Evolutionary conservation across 495 filamentous ascomycete genomes (phyloP), one percentile per base, ranked within the genome.

Genomic region (Neurospora hispaniola): DNA sequence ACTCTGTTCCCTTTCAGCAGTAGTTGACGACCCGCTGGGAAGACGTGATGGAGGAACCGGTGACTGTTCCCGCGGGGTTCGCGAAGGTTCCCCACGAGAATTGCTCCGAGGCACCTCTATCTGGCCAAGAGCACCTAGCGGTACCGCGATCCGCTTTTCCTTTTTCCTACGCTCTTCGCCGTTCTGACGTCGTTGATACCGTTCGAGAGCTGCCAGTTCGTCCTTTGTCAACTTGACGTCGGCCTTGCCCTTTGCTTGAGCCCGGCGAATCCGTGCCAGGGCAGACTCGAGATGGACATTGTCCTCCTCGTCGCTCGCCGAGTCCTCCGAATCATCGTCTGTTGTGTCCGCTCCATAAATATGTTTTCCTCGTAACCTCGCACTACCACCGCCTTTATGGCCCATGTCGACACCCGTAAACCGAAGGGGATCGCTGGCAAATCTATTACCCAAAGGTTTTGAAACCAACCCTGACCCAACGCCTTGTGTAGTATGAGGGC

Each of bases 201-300:
- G 81, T 78, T 94, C 90, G 69, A 94, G 81, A 42, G 93, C 93
- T 46, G 91, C 90, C 74, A 94, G 80, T 78, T 96, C 93, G 40
- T 89, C 86, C 75, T 90, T 87, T 71, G 87, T 91, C 71, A 97
- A 83, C 75, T 89, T 90, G 39, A 96, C 93, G 69, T 94, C 93
- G 44, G 82, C 85, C 80, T 89, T 90, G 48, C 93, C 93, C 76
- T 89, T 87, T 73, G 86, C 84, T 73, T 92, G 89, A 39, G 93
- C 93, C 68, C 89, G 88, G 73, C 87, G 88, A 81, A 97, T 95
- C 69, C 92, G 89, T 75, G 88, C 88, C 80, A 94, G 79, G 44
- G 93, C 93, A 71, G 87, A 87, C 71, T 93, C 88, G 74, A 93
- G 88, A 75, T 95, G 80, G 76, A 86, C 86, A 72, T 94, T 91